Evolutionary conservation across 2,329 filamentous ascomycete genomes (phyloP), one percentile per base, ranked within the genome.

Genomic region (Phyllosticta capitalensis): DNA sequence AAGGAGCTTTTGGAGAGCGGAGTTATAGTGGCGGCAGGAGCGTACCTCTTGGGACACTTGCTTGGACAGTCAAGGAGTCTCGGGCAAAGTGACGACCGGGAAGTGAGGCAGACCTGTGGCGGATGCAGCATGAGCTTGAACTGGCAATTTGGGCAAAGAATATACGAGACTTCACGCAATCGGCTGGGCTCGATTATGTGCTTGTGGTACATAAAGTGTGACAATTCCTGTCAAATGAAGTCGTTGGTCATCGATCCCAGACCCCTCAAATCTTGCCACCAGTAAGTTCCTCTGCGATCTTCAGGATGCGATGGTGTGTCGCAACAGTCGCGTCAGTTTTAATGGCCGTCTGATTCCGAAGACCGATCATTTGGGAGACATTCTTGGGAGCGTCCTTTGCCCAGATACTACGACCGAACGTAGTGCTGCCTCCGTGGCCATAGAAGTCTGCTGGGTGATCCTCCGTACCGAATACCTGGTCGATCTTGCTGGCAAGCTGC

Each of bases 401-500:
- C 69, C 71, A 73, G 9, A 68, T 66, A 62, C 69, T 72, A 52
- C 67, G 54, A 5, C 69, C 70, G 7, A 61, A 65, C 56, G 64
- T 63, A n/a, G 64, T 58, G 19, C 67, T 69, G 38, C 17, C 17
- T n/a, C 5, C n/a, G 60, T 58, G 62, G 38, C 57, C 55, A 54
- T 68, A 59, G 67, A 74, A 69, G 75, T 76, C 66, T 64, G 79
- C 65, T 61, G 71, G 77, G 6, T 67, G 59, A 24, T 76, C 73
- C 6, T 83, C 79, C 24, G 85, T 83, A 17, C 83, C 81, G 75
- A 96, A 99, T n/a, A 87, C 79, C 63, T 80, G 76, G 21, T 95
- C 87, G 60, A 96, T 86, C 64, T 85, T 82, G 17, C 79, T 78
- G 65, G 88, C 82, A 33, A 99, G 81, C 71, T 95, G 87, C 55